These are phyloP conservation scores for Clonostachys rhizophaga DNA, from an alignment of 2,329 filamentous ascomycete genomes.

Conservation along the genomic window DNA sequence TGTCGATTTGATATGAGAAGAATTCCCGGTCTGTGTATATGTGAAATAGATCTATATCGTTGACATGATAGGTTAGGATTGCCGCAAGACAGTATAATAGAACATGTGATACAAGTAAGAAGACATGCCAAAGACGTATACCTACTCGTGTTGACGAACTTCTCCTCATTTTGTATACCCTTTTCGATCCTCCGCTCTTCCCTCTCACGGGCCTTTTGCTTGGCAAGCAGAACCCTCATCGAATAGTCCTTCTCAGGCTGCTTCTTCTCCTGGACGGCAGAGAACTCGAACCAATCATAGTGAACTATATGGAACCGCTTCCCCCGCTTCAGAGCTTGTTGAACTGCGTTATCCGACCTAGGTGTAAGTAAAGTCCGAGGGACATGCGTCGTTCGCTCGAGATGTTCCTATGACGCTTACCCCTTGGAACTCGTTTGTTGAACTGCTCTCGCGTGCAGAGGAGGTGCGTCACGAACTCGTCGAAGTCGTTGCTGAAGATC, in stretches of 20 bases:
- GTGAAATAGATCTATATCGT: conserved; percentile 50
- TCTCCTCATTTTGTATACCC: conserved; percentile 31
- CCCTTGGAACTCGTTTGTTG: conserved; percentile 31
- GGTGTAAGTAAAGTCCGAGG: neutral
- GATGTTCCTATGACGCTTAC: conserved; percentile 13
- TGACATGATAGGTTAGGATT: neutral
- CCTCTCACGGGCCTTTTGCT: conserved; percentile 19
- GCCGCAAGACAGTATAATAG: neutral
- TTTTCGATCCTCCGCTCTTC: conserved; percentile 26
- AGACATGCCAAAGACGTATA: conserved; percentile 2
- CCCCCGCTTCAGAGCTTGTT: conserved; percentile 25
- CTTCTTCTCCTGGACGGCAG: conserved; percentile 21
- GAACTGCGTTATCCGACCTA: conserved; percentile 18
- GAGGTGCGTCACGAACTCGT: conserved; percentile 63
- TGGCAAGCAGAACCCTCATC: conserved; percentile 24
- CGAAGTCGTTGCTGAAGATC: conserved; percentile 43
- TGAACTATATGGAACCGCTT: conserved; percentile 35
- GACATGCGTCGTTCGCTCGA: neutral
- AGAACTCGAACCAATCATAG: conserved; percentile 49
- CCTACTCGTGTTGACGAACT: conserved; percentile 45
- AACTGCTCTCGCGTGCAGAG: conserved; percentile 62
- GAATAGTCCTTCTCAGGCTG: conserved; percentile 31
- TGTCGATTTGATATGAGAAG: conserved; percentile 59
- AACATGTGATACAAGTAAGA: neutral
- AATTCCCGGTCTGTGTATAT: conserved; percentile 58